phyloP scores from a whole-genome alignment of 2,329 filamentous ascomycete genomes.

The Plectosphaerella cucumerina region DNA sequence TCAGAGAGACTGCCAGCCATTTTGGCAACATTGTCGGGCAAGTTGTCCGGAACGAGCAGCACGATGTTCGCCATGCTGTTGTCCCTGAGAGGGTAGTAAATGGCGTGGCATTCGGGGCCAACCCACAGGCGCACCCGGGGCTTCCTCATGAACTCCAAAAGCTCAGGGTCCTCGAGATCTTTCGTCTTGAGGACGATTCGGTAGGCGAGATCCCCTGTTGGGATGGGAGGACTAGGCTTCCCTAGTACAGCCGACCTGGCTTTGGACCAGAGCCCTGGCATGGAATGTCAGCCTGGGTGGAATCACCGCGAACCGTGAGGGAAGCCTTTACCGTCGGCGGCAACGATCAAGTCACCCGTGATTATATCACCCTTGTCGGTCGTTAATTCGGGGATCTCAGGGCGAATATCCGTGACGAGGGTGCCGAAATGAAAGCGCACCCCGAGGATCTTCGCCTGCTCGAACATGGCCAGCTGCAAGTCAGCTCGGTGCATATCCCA shows the following conservation, averaged over 20 bases:
- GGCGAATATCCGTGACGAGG: conserved; percentile 41
- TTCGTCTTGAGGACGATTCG: conserved; percentile 45
- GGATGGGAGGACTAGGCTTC: conserved; percentile 41
- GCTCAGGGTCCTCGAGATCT: conserved; percentile 40
- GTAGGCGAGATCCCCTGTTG: conserved; percentile 63
- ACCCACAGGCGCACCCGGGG: conserved; percentile 58
- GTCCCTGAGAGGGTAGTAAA: conserved; percentile 57
- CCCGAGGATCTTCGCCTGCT: conserved; percentile 47
- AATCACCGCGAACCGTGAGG: too few relatives aligned
- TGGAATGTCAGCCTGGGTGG: too few relatives aligned
- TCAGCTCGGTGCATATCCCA: conserved; percentile 58
- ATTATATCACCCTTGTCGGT: conserved; percentile 31
- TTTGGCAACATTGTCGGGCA: conserved; percentile 49
- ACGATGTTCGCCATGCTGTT: conserved; percentile 63
- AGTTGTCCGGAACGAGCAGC: conserved; percentile 58
- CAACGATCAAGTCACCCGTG: conserved; percentile 54
- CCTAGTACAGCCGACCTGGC: conserved; percentile 46
- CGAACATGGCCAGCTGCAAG: conserved; percentile 49
- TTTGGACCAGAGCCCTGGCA: conserved; percentile 49
- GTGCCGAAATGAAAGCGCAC: conserved; percentile 45
- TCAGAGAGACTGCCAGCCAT: conserved; percentile 52
- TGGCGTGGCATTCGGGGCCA: conserved; percentile 56
- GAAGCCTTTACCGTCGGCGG: conserved; percentile 43
- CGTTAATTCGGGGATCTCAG: conserved; percentile 36
- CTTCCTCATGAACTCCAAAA: conserved; percentile 48